A percentile compares a stretch with the other conserved stretches of the same genome.
Evolutionary conservation across 345 rosid genomes (phyloP).

Genomic region (Excoecaria agallocha): DNA sequence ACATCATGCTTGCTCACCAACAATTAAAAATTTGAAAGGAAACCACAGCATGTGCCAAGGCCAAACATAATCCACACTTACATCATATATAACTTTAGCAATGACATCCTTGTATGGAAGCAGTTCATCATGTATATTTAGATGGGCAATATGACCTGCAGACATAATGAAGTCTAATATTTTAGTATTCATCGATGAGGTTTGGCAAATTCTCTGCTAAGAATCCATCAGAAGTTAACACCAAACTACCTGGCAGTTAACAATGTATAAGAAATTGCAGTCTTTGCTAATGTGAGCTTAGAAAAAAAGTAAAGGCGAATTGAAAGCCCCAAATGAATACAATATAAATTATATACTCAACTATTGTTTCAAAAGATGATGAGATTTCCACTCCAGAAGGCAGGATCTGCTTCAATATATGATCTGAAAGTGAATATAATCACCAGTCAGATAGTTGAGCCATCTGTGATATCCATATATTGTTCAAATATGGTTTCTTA

Average conservation of each 20-base stretch:
- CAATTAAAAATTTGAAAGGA: neutral
- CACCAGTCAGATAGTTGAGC: conserved; percentile 17
- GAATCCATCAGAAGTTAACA: conserved; percentile 2
- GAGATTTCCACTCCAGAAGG: conserved; percentile 90
- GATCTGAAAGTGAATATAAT: conserved; percentile 49
- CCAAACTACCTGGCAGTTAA: neutral
- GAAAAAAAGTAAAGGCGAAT: neutral
- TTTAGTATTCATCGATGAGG: conserved; percentile 11
- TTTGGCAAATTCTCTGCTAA: neutral
- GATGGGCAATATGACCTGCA: conserved; percentile 95
- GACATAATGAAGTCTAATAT: conserved; percentile 19
- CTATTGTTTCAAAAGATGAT: conserved; percentile 94
- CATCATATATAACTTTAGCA: conserved; percentile 90
- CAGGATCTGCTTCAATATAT: conserved; percentile 79
- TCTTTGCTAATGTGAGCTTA: neutral
- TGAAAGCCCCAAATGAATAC: conserved; percentile 10
- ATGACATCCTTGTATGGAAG: conserved; percentile 80
- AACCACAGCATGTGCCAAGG: neutral
- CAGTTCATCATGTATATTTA: conserved; percentile 81
- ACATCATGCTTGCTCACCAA: neutral
- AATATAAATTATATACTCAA: conserved; percentile 45
- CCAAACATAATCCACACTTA: conserved; percentile 33
- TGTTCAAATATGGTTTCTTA: neutral
- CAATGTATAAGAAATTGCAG: conserved; percentile 9
- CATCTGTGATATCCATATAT: neutral